phyloP scores from a whole-genome alignment of 495 filamentous ascomycete species.

The Oleoguttula mirabilis region DNA sequence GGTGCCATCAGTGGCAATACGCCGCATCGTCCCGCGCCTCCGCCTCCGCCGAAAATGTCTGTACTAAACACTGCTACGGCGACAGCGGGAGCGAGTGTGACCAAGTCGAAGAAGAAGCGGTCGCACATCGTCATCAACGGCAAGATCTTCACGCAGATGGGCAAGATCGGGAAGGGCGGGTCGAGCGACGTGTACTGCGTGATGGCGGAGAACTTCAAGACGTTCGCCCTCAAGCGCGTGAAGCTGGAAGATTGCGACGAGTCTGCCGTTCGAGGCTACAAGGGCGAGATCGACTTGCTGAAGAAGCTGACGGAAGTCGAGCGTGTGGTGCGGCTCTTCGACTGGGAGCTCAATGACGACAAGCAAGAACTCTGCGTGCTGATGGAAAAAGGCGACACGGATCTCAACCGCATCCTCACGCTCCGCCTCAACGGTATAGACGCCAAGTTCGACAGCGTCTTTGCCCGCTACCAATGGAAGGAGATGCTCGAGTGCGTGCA shows the following conservation, averaged over 20 bases:
- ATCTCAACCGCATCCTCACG: conserved; percentile 75
- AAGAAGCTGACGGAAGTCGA: conserved; percentile 71
- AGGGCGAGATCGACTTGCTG: conserved; percentile 91
- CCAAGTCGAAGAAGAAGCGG: conserved; percentile 58
- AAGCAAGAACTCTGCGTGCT: conserved; percentile 79
- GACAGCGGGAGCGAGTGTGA: conserved; percentile 63
- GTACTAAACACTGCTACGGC: conserved; percentile 84
- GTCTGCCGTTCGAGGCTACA: conserved; percentile 70
- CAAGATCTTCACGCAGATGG: conserved; percentile 76
- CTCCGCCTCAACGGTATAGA: conserved; percentile 53
- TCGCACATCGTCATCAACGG: conserved; percentile 78
- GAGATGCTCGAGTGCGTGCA: conserved; percentile 96
- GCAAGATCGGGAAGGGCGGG: conserved; percentile 81
- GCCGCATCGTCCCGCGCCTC: conserved; percentile 42
- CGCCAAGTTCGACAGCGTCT: conserved; percentile 68
- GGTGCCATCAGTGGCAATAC: conserved; percentile 68
- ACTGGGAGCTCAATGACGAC: conserved; percentile 84
- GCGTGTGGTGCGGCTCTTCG: conserved; percentile 76
- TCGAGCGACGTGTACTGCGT: conserved; percentile 91
- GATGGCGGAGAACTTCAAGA: conserved; percentile 90
- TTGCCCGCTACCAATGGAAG: conserved; percentile 95
- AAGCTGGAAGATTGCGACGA: conserved; percentile 85
- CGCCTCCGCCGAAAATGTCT: conserved; percentile 87
- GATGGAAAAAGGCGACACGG: conserved; percentile 98
- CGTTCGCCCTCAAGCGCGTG: conserved; percentile 87